Conservation (phyloP, 345 rosid genomes). For the Iberis pinnata region DNA sequence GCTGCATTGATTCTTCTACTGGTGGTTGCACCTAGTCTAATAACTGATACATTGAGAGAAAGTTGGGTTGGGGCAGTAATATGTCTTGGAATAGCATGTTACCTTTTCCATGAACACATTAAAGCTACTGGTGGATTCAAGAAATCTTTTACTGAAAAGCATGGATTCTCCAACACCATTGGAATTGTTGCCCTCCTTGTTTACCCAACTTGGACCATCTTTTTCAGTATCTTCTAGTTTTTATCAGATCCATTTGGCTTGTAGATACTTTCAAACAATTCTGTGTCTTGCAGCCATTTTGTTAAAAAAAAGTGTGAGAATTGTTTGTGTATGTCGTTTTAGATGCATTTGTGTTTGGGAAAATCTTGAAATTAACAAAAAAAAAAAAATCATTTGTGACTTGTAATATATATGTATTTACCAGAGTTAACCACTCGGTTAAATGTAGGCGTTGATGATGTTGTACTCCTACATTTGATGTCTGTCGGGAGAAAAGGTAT, state of each 20-base stretch:
- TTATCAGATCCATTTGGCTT: background rate
- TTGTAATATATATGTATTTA: too few species aligned
- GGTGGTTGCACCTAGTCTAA: conserved; percentile 58
- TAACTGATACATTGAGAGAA: conserved; percentile 48
- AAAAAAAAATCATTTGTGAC: too few species aligned
- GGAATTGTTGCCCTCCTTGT: conserved; percentile 72
- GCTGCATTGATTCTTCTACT: conserved; percentile 61
- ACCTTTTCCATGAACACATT: conserved; percentile 83
- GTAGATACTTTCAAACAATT: background rate
- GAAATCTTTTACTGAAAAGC: conserved; percentile 55
- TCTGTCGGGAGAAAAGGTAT: too few species aligned
- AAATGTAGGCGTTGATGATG: too few species aligned
- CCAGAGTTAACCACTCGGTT: too few species aligned
- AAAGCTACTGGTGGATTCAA: conserved; percentile 91
- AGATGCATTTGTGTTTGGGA: too few species aligned
- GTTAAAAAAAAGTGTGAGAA: too few species aligned
- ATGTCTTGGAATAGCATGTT: conserved; percentile 74
- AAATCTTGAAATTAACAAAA: too few species aligned
- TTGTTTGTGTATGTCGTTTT: too few species aligned
- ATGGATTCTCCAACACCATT: conserved; percentile 74
- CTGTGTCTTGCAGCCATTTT: conserved; percentile 2
- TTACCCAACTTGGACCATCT: conserved; percentile 73
- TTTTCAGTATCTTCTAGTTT: conserved; percentile 45
- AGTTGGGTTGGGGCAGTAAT: conserved; percentile 56
- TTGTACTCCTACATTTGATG: too few species aligned